Base-by-base conservation (phyloP, 106 monocot genomes). In the Alisma plantagoaquatica region DNA sequence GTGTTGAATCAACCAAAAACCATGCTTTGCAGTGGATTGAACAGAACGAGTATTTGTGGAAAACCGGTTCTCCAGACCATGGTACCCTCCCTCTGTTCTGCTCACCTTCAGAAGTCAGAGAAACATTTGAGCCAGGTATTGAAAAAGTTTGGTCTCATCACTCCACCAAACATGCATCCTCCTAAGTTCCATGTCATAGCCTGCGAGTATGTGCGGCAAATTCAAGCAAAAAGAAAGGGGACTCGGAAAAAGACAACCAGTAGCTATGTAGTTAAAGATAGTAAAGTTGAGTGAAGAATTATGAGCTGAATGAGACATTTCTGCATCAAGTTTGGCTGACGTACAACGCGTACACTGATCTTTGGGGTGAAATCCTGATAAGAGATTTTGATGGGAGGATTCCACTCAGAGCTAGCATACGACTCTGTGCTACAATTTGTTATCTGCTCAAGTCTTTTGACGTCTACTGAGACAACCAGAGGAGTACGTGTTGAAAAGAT, bases 1-100 rank as follows among this genome's bases (percentile, higher is more conserved):
- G n/a, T n/a, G n/a, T n/a, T n/a, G n/a, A n/a, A n/a, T n/a, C n/a
- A n/a, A n/a, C n/a, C n/a, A n/a, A n/a, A n/a, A n/a, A n/a, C n/a
- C n/a, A n/a, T n/a, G n/a, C n/a, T n/a, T 43, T 69, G 54, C 80
- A 70, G 65, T 26, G 41, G 46, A 33, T 69, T 70, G 29, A 70
- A 26, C 26, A 73, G 72, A 24, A 65, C 48, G 54, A 64, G 73
- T 25, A 63, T 24, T 10, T 86, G 85, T 33, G 66, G 63, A 51
- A 86, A 70, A 51, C 80, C 85, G 12, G 66, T 86, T 6, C 53
- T 80, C 6, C 73, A 59, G 53, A 51, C 76, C 67, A 57, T 77
- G 31, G 46, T 59, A 16, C 80, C 80, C 2, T 76, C 63, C 29
- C 73, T 86, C 9, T 86, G 85, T 19, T 69, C 62, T 63, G 41